Evolutionary conservation across 345 rosid species (phyloP).

Genomic region (Capsella bursapastoris): DNA sequence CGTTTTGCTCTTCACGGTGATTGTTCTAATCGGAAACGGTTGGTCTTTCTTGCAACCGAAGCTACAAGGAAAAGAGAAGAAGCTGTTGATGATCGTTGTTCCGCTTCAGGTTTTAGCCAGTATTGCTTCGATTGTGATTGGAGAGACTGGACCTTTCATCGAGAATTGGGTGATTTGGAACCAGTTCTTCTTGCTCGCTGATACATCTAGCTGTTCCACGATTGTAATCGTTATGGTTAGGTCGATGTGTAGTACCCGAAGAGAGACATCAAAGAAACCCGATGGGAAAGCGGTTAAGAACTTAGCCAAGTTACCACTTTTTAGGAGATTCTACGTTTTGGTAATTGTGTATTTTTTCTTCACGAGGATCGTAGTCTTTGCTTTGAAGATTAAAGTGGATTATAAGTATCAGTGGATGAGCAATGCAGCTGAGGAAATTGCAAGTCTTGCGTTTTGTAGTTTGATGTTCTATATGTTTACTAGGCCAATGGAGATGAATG

Average conservation of each 20-base stretch:
- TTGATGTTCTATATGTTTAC: constrained; percentile 74
- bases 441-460: constrained; percentile 61
- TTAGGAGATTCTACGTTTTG: constrained; percentile 74
- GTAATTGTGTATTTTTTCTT: constrained; percentile 81
- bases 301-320: constrained; percentile 65
- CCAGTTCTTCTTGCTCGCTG: constrained; percentile 69
- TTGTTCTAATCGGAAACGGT: constrained; percentile 80
- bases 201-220: constrained; percentile 69
- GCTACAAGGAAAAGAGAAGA: constrained; percentile 56
- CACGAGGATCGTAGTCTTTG: constrained; percentile 72
- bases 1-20: constrained; percentile 79
- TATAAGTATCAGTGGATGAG: constrained; percentile 85
- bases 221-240: constrained; percentile 78
- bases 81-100: constrained; percentile 79
- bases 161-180: constrained; percentile 80
- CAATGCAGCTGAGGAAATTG: constrained; percentile 68
- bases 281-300: constrained; percentile 50
- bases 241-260: constrained; percentile 61
- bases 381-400: constrained; percentile 59
- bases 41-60: constrained; percentile 71
- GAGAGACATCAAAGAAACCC: constrained; percentile 68
- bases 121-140: constrained; percentile 74
- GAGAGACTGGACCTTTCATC: constrained; percentile 71
- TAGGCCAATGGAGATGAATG: constrained; percentile 78
- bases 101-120: constrained; percentile 45